phyloP scores from a whole-genome alignment of 2,329 filamentous ascomycete species.

The Epicoccum sorghinum region DNA sequence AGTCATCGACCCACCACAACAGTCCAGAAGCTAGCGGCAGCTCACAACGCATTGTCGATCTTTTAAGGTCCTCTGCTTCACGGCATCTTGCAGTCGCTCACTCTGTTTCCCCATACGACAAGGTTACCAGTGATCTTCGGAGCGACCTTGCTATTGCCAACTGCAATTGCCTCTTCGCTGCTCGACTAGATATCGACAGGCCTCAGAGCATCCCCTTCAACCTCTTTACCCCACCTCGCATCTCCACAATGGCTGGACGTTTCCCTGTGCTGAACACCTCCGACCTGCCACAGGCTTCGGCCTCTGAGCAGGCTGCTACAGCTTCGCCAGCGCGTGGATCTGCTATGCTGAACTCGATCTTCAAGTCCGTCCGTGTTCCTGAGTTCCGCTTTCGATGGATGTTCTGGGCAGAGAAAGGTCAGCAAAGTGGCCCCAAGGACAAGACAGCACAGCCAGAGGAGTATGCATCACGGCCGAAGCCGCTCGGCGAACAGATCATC shows the following conservation, averaged over 20 bases:
- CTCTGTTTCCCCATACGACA: conserved; percentile 1
- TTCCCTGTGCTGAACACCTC: conserved; percentile 46
- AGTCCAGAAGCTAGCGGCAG: not conserved
- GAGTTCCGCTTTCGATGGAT: conserved; percentile 60
- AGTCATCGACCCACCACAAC: not conserved
- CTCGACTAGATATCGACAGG: conserved; percentile 17
- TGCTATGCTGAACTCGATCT: conserved; percentile 66
- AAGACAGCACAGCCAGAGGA: conserved; percentile 33
- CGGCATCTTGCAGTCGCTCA: not conserved
- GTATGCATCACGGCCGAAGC: conserved; percentile 55
- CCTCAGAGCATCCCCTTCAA: conserved; percentile 21
- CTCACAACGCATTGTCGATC: not conserved
- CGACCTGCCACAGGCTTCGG: conserved; percentile 64
- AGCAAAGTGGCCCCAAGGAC: conserved; percentile 34
- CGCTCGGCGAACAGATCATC: conserved; percentile 51
- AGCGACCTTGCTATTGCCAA: conserved; percentile 31
- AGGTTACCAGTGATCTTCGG: conserved; percentile 17
- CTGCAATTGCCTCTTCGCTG: conserved; percentile 28
- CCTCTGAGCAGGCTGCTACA: conserved; percentile 65
- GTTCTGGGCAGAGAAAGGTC: conserved; percentile 57
- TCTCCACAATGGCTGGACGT: conserved; percentile 38
- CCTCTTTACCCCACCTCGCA: conserved; percentile 7
- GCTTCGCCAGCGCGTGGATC: conserved; percentile 76
- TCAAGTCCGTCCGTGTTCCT: conserved; percentile 54
- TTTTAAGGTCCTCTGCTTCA: not conserved